Conservation (phyloP, 225 moss, liverwort and hornwort genomes). For the Marchantia polymorpha region DNA sequence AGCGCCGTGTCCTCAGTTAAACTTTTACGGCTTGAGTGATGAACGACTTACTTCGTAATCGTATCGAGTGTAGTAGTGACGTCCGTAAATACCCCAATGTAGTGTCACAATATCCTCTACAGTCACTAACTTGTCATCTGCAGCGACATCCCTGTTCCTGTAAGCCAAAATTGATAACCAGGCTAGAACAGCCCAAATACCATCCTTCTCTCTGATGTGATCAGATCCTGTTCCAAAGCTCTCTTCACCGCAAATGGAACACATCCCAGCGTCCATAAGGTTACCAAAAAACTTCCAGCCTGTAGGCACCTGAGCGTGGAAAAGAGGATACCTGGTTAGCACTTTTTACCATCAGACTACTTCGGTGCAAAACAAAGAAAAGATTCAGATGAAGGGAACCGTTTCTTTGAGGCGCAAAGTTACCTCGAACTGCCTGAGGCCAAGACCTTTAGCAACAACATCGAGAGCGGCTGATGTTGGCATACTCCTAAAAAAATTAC, state of each 20-base stretch:
- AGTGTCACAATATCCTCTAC: slow-evolving; percentile 87
- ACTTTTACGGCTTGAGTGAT: background rate
- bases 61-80: slow-evolving; percentile 94
- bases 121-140: slow-evolving; percentile 65
- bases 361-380: background rate
- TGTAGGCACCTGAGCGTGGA: slow-evolving; percentile 65
- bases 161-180: slow-evolving; percentile 93
- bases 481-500: slow-evolving; percentile 72
- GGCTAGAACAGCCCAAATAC: slow-evolving; percentile 94
- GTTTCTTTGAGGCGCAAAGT: background rate
- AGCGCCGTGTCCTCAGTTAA: background rate
- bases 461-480: slow-evolving; percentile 97
- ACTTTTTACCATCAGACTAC: background rate
- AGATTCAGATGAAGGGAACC: background rate
- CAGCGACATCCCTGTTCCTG: slow-evolving; percentile 56
- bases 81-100: slow-evolving; percentile 87
- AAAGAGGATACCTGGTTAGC: background rate
- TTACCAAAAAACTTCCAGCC: slow-evolving; percentile 99
- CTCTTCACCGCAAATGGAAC: slow-evolving; percentile 91
- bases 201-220: slow-evolving; percentile 98
- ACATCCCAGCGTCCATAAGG: slow-evolving; percentile 95
- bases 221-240: slow-evolving; percentile 99
- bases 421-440: slow-evolving; percentile 80
- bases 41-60: slow-evolving; percentile 73
- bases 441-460: slow-evolving; percentile 82